Evolutionary conservation across 1,139 yeast genomes (phyloP).

Genomic region (Yamadazyma dushanensis): DNA sequence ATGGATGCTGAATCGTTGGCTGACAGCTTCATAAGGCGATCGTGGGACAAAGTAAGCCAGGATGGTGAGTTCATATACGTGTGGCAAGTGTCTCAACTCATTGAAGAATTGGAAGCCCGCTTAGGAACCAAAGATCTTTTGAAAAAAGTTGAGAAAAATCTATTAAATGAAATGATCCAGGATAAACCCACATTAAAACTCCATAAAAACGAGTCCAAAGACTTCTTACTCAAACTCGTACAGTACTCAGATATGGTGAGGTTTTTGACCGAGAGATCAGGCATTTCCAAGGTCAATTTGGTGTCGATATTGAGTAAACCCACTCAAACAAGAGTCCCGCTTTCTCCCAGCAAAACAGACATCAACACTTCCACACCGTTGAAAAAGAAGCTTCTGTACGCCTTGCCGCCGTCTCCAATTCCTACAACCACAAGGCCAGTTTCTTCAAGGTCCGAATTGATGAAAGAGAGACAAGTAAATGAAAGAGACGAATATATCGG

Average conservation of each 20-base stretch:
- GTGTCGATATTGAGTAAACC: conserved; percentile 9
- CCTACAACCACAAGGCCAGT: conserved; percentile 6
- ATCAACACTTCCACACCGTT: conserved; percentile 4
- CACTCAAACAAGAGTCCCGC: conserved; percentile 1
- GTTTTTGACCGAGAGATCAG: conserved; percentile 27
- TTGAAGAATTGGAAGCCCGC: conserved; percentile 27
- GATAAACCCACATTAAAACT: conserved; percentile 30
- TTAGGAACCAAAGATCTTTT: conserved; percentile 24
- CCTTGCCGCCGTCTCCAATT: conserved; percentile 2
- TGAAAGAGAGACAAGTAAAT: conserved; percentile 17
- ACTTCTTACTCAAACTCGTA: conserved; percentile 31
- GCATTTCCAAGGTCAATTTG: conserved; percentile 17
- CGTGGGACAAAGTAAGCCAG: conserved; percentile 28
- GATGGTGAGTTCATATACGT: conserved; percentile 25
- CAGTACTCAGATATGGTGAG: conserved; percentile 22
- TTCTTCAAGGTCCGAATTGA: background rate
- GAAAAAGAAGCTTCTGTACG: no score
- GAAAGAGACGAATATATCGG: conserved; percentile 17
- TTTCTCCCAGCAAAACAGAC: conserved; percentile 4
- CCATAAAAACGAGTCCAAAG: conserved; percentile 26
- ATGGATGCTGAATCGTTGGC: conserved; percentile 9
- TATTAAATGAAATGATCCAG: conserved; percentile 27
- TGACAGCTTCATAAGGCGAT: conserved; percentile 24
- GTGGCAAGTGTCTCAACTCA: conserved; percentile 26
- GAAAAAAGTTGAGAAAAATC: conserved; percentile 24